A percentile compares a stretch with the other conserved stretches of the same genome.
phyloP scores from a whole-genome alignment of 2,329 filamentous ascomycete species.

The Claviceps sp. region DNA sequence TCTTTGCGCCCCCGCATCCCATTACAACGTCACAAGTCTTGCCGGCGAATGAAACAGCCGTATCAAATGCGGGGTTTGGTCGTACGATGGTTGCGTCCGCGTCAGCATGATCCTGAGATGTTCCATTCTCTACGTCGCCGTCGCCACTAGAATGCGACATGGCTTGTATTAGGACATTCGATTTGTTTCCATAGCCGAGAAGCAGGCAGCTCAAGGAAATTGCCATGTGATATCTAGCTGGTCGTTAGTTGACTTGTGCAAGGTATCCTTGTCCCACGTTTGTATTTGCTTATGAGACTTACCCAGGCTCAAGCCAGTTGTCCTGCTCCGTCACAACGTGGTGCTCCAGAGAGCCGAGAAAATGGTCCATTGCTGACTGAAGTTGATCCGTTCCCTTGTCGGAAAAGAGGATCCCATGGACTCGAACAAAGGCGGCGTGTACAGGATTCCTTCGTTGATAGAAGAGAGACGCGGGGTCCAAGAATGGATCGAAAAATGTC shows the following conservation, averaged over 20 bases:
- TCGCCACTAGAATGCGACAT: slow-evolving; percentile 17
- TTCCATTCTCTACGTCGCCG: slow-evolving; percentile 14
- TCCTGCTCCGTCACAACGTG: slow-evolving; percentile 37
- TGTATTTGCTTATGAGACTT: not conserved
- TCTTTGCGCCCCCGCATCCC: slow-evolving; percentile 39
- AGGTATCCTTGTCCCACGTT: too few species aligned
- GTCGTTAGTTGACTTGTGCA: not conserved
- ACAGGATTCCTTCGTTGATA: slow-evolving; percentile 22
- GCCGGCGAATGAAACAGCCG: slow-evolving; percentile 27
- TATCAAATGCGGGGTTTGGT: slow-evolving; percentile 16
- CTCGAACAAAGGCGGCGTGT: slow-evolving; percentile 48
- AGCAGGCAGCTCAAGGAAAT: slow-evolving; percentile 20
- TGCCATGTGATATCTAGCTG: slow-evolving; percentile 18
- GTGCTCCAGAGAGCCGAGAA: slow-evolving; percentile 38
- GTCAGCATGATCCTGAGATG: slow-evolving; percentile 11
- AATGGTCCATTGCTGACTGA: slow-evolving; percentile 29
- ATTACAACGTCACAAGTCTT: slow-evolving; percentile 34
- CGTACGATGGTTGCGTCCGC: slow-evolving; percentile 9
- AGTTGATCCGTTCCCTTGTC: slow-evolving; percentile 34
- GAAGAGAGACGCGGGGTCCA: slow-evolving; percentile 20
- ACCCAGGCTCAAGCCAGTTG: slow-evolving; percentile 39
- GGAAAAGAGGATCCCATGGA: slow-evolving; percentile 52
- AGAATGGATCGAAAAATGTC: slow-evolving; percentile 51
- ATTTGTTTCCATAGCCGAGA: slow-evolving; percentile 22
- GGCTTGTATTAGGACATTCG: slow-evolving; percentile 31